Base-by-base conservation (phyloP, 768 basidiomycete genomes). In the Amanita molliuscula region DNA sequence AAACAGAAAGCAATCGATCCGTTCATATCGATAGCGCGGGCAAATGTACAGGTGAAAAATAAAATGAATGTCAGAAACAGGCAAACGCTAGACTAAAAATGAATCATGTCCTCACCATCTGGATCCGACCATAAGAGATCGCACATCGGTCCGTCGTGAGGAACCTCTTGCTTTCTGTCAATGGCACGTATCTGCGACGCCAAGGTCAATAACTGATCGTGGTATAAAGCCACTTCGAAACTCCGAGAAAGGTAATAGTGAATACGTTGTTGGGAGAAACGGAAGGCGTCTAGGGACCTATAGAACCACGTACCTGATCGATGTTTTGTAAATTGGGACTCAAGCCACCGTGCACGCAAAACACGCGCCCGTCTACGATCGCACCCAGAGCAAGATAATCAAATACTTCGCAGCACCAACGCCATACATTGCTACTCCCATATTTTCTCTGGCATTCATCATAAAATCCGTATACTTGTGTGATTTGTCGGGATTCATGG, bases 81-180 rank as follows among this genome's bases (percentile, higher is more conserved):
- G 41, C 6, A 42, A 15, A 26, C 15, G 16, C 42, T 44, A 44
- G 6, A 26, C 9, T n/a, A n/a, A 29, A 28, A 16, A 44, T 38
- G 50, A 43, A 35, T 52, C 20, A 36, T 15, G 31, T n/a, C 62
- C 76, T 56, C 50, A 93, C 93, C 94, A 65, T 98, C 95, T 40
- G 95, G 95, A 72, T 98, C 95, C 52, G 94, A 96, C 95, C 95
- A 98, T n/a, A 98, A 73, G 2, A 98, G 72, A 67, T 98, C 95
- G 61, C 95, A 98, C 95, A 98, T 97, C 6, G 93, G 84, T 10
- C 95, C 95, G 62, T 98, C 95, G 64, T 98, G 95, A 23, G 95
- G 95, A 20, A 98, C 95, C 62, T 98, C 95, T 65, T 95, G 92
- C 65, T 94, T 93, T 29, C 95, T 71, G 71, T 97, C 94, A 58